These are phyloP conservation scores for Neurospora sp. DNA, from an alignment of 495 filamentous ascomycete species.

Conservation along the genomic window DNA sequence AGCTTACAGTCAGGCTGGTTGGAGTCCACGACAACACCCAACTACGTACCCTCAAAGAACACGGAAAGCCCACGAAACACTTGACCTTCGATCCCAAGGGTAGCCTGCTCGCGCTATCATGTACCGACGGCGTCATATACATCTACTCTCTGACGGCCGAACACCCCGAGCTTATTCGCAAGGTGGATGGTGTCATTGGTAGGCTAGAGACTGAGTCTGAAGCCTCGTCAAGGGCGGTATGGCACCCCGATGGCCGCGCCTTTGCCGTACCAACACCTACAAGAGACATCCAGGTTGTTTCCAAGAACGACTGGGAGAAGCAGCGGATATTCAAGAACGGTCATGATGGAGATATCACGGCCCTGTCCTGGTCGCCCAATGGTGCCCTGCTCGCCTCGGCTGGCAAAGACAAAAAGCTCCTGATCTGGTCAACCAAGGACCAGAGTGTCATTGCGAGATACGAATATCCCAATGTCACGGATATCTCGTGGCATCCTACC, in stretches of 20 bases:
- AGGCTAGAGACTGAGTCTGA: constrained; percentile 69
- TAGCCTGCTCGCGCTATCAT: constrained; percentile 66
- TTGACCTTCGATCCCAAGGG: constrained; percentile 80
- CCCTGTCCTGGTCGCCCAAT: constrained; percentile 88
- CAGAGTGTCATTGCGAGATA: constrained; percentile 66
- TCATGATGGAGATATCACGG: constrained; percentile 78
- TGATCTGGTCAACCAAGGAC: constrained; percentile 84
- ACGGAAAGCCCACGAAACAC: constrained; percentile 77
- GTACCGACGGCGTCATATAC: constrained; percentile 79
- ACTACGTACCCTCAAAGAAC: constrained; percentile 66
- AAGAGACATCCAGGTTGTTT: constrained; percentile 77
- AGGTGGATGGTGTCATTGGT: constrained; percentile 77
- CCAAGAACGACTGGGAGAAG: constrained; percentile 74
- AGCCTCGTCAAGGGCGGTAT: constrained; percentile 62
- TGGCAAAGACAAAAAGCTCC: constrained; percentile 67
- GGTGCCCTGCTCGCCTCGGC: constrained; percentile 79
- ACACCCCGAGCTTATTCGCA: constrained; percentile 68
- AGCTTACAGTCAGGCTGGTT: constrained; percentile 81
- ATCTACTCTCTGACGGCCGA: constrained; percentile 77
- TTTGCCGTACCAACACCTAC: constrained; percentile 80
- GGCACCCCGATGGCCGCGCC: constrained; percentile 92
- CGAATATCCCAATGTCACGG: constrained; percentile 70
- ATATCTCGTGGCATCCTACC: constrained; percentile 81
- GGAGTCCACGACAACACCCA: constrained; percentile 65
- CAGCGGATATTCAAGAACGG: constrained; percentile 67